These are phyloP conservation scores for Nicotiana tomentosiformis DNA, from an alignment of 257 asterid genomes.

Conservation along the genomic window DNA sequence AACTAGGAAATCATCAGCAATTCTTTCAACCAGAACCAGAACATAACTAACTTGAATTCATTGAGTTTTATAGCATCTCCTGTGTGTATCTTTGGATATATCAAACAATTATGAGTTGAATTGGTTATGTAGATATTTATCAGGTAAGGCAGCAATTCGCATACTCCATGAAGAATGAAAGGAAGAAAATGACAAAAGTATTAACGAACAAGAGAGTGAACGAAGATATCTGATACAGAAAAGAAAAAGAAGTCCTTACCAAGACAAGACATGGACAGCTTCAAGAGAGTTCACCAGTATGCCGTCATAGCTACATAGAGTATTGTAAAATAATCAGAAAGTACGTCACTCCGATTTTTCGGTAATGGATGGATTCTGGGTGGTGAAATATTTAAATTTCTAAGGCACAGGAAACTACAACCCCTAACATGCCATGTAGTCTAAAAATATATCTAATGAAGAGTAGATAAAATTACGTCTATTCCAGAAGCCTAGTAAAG, in stretches of 20 bases:
- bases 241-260: conserved; percentile 43
- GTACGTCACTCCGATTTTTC: neutral
- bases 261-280: conserved; percentile 44
- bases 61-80: neutral
- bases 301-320: conserved; percentile 72
- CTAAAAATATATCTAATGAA: neutral
- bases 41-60: neutral
- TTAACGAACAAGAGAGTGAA: neutral
- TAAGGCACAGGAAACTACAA: neutral
- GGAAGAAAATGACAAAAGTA: neutral
- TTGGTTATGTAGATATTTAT: neutral
- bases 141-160: neutral
- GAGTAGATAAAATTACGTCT: neutral
- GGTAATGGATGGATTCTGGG: conserved; percentile 4
- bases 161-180: neutral
- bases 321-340: conserved; percentile 5
- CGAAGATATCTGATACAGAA: neutral
- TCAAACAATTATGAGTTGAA: neutral
- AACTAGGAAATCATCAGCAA: neutral
- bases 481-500: neutral
- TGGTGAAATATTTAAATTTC: neutral
- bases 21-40: neutral
- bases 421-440: neutral
- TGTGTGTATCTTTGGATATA: neutral
- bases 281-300: conserved; percentile 76